These are phyloP conservation scores for Nicotiana tomentosiformis DNA, from an alignment of 257 asterid genomes.

Conservation along the genomic window DNA sequence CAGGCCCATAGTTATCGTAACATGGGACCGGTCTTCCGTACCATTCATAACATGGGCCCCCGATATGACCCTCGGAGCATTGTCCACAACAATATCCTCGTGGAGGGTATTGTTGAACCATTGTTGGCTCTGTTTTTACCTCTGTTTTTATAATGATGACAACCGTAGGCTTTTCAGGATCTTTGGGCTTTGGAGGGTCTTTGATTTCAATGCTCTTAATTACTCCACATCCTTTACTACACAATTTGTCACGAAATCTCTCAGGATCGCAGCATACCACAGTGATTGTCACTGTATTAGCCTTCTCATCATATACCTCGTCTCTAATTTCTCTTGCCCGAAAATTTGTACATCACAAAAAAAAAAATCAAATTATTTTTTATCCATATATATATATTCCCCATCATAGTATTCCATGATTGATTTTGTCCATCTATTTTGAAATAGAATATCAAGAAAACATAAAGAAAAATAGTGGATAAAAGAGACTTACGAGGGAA, in stretches of 20 bases:
- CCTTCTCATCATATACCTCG: slow-evolving; percentile 64
- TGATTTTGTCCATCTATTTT: no score
- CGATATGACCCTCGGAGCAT: slow-evolving; percentile 27
- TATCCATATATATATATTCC: background rate
- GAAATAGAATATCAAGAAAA: background rate
- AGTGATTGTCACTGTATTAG: slow-evolving; percentile 42
- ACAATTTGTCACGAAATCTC: slow-evolving; percentile 63
- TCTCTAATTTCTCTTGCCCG: slow-evolving; percentile 63
- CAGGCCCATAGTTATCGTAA: slow-evolving; percentile 16
- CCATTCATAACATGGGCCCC: slow-evolving; percentile 50
- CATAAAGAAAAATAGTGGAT: no score
- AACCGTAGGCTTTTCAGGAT: background rate
- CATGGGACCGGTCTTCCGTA: slow-evolving; percentile 39
- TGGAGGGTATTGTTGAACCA: slow-evolving; percentile 24
- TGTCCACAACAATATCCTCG: slow-evolving; percentile 36
- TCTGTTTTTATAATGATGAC: no score
- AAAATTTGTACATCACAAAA: background rate
- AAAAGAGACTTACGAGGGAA: slow-evolving; percentile 53
- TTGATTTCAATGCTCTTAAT: slow-evolving; percentile 63
- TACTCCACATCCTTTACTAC: slow-evolving; percentile 40
- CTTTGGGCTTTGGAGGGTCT: slow-evolving; percentile 15
- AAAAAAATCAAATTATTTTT: background rate
- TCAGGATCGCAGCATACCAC: slow-evolving; percentile 82
- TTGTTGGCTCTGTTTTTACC: background rate
- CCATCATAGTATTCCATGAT: background rate